Evolutionary conservation across 495 filamentous ascomycete species (phyloP).

Genomic region (Daldinia caldariorum): DNA sequence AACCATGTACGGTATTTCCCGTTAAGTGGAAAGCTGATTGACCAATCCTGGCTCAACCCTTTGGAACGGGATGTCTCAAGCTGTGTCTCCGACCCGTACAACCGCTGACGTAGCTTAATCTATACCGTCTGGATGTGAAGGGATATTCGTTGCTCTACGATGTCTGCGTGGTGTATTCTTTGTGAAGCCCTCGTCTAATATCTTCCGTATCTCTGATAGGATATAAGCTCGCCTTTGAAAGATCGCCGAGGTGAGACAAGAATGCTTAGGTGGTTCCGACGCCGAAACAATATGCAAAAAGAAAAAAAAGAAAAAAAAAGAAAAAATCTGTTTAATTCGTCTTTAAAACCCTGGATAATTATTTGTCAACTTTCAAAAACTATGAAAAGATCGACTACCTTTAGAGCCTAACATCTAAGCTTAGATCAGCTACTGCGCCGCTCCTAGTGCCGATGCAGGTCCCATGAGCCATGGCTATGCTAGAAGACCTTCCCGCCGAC

Average conservation of each 20-base stretch:
- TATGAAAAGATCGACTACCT: not conserved
- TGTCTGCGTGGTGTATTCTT: not conserved
- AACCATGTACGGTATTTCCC: slow-evolving; percentile 30
- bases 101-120: slow-evolving; percentile 31
- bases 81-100: slow-evolving; percentile 14
- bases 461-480: slow-evolving; percentile 35
- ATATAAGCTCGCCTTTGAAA: not conserved
- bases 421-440: slow-evolving; percentile 3
- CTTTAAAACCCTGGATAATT: slow-evolving; percentile 5
- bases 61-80: slow-evolving; percentile 25
- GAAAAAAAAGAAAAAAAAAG: not conserved
- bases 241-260: slow-evolving; percentile 18
- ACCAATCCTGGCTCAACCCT: slow-evolving; percentile 11
- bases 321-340: not conserved
- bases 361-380: not conserved
- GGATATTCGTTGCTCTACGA: not conserved
- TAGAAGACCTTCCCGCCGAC: slow-evolving; percentile 38
- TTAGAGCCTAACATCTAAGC: not conserved
- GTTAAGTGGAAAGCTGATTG: slow-evolving; percentile 19
- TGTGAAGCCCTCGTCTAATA: not conserved
- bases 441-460: not conserved
- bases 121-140: not conserved
- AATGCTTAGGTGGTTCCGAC: slow-evolving; percentile 6
- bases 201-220: slow-evolving; percentile 4
- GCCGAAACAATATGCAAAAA: slow-evolving; percentile 14